Evolutionary conservation across 78 protist species (phyloP).

Genomic region (Dictyostelium citrinum): DNA sequence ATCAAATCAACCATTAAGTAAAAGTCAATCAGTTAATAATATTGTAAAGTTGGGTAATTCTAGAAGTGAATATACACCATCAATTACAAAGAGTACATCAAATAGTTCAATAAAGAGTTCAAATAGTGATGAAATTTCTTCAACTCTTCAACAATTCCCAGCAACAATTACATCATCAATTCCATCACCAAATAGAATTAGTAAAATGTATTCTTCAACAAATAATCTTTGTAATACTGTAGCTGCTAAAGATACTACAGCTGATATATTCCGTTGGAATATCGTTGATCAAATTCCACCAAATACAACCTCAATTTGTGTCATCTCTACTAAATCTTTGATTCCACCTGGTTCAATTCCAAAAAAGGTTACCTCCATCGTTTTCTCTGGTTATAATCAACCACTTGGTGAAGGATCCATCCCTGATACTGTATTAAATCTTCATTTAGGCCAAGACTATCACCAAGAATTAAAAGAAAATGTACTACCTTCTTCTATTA

Average conservation of each 20-base stretch:
- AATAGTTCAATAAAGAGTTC: not conserved
- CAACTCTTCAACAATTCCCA: not conserved
- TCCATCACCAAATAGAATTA: not conserved
- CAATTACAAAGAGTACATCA: not conserved
- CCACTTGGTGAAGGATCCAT: not conserved
- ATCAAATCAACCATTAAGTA: not conserved
- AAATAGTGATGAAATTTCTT: not conserved
- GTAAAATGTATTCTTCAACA: not conserved
- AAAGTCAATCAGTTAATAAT: not conserved
- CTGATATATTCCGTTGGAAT: not conserved
- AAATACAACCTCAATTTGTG: not conserved
- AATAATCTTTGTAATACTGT: not conserved
- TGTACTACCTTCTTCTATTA: not conserved
- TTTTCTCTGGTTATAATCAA: not conserved
- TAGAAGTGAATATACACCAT: not conserved
- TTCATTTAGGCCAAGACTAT: not conserved
- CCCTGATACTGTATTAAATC: not conserved
- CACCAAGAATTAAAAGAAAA: not conserved
- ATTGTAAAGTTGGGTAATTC: not conserved
- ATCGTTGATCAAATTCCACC: not conserved
- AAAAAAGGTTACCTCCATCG: not conserved
- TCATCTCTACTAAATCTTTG: not conserved
- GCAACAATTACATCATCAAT: not conserved
- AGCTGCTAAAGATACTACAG: not conserved
- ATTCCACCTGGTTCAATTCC: conserved; percentile 30